Base-by-base conservation (phyloP, 345 rosid genomes). In the Schrenkiella parvula region DNA sequence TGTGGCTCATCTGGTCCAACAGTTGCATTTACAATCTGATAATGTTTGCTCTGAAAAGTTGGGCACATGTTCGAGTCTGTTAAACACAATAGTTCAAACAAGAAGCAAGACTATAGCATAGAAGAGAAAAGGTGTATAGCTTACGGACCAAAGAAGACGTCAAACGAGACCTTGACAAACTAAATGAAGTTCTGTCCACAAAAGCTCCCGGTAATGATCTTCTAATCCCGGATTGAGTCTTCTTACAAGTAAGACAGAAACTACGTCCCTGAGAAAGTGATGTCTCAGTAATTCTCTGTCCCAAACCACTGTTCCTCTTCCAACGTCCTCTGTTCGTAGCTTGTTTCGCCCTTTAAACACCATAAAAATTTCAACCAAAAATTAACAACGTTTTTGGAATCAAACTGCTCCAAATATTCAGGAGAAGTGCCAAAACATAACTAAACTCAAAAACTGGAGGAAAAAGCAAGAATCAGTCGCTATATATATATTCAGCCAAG, bases 1-100 rank as follows among this genome's bases (percentile, higher is more conserved):
- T 92, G 98, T 14, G 99, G 98, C 84, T 92, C 99, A 73, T 89
- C 93, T 28, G 99, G 98, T 74, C 99, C 97, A 72, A 86, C 85
- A 26, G 97, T 87, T 34, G 99, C 96, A 77, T 73, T 46, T 0
- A 86, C 82, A 82, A 79, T 68, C 73, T 72, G 81, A 35, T 73
- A 66, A 69, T 15, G 81, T 73, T 72, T 87, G 41, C 66, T 78
- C 96, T 83, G 85, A 78, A 68, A 79, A 77, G 28, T 56, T 43
- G 71, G 29, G 29, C 54, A 71, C 4, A 41, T 21, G 25, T 39
- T 9, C 37, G 3, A 53, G 47, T 31, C 57, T 12, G 66, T 64
- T 7, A 53, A 65, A 13, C 13, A 17, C 32, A 64, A n/a, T 64
- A 37, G 8, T 44, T 23, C 52, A 72, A 58, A 54, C 52, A 64